Base-by-base conservation (phyloP, 768 basidiomycete species). In the Kwoniella dejecticola region DNA sequence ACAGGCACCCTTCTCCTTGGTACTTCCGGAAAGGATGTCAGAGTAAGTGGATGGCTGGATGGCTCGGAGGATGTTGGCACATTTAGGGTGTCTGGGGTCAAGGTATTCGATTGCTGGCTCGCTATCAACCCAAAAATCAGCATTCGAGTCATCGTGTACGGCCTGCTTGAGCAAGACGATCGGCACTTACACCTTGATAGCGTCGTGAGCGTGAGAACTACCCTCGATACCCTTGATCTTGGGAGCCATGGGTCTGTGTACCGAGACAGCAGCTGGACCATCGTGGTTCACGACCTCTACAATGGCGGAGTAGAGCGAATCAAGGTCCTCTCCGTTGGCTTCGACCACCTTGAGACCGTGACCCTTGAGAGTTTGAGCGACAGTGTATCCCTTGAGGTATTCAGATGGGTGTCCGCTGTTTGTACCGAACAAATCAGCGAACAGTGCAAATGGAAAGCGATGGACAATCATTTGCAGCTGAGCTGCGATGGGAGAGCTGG, bases 221-320 rank as follows among this genome's bases (percentile, higher is more conserved):
- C 90, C 91, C 77, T 92, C 85, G 57, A 92, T 89, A 67, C 85
- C 88, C 12, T 84, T 84, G 60, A 91, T 82, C 2, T 86, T 85
- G 0, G 84, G 84, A 3, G 87, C 86, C 86, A 89, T 88, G 26
- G 69, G 66, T 65, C 86, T 88, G 74, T 90, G 90, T 57, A 82
- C 78, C 53, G 91, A 79, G 23, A 91, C 89, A 26, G 90, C 91
- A 52, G 87, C 88, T 15, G 91, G 91, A 5, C 91, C 91, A n/a
- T 86, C 62, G 64, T 87, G 72, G 7, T 71, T 82, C 60, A 91
- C 77, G 36, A 86, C 74, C 8, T 83, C 78, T 57, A 82, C 80
- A 54, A 91, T 77, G 17, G 82, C 89, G 10, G 77, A 82, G 89
- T 89, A 93, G 17, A 92, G 84, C 1, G 84, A 82, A 63, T 91